These are phyloP conservation scores for Syzygium aromaticum DNA, from an alignment of 345 rosid genomes.

Conservation along the genomic window DNA sequence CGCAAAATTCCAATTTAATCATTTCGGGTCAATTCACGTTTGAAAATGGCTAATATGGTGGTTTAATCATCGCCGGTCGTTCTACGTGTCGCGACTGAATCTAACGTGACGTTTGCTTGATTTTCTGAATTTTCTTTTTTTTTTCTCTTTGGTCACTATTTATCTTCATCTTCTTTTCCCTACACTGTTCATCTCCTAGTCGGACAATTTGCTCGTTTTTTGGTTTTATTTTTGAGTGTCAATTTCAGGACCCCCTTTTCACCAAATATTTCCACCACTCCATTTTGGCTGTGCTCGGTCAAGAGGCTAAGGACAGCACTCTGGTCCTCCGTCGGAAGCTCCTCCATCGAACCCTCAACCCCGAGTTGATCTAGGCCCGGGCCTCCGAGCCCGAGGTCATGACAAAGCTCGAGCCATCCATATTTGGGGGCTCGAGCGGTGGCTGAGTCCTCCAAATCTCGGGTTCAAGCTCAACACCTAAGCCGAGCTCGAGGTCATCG, in stretches of 20 bases:
- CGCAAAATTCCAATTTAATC: neutral
- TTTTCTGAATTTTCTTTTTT: neutral
- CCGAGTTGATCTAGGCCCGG: neutral
- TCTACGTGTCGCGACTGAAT: neutral
- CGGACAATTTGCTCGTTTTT: constrained; percentile 24
- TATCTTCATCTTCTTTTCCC: too few relatives aligned
- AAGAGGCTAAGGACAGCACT: constrained; percentile 45
- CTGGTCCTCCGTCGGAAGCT: constrained; percentile 33
- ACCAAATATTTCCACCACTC: constrained; percentile 77
- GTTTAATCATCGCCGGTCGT: accelerated
- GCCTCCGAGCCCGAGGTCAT: accelerated
- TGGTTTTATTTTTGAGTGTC: constrained; percentile 88
- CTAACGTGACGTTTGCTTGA: accelerated
- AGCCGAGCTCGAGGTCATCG: too few relatives aligned
- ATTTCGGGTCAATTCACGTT: neutral
- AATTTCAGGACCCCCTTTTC: constrained; percentile 64
- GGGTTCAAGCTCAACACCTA: neutral
- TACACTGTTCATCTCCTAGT: constrained; percentile 26
- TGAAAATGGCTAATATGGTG: accelerated
- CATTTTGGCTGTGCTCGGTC: constrained; percentile 77
- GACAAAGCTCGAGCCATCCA: neutral
- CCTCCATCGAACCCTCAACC: neutral
- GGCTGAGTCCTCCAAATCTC: neutral
- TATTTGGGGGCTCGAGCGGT: neutral
- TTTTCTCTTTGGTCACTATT: too few relatives aligned